Evolutionary conservation across 345 rosid species (phyloP), one percentile per base, ranked within the genome.

Genomic region (Rubroshorea leprosula): DNA sequence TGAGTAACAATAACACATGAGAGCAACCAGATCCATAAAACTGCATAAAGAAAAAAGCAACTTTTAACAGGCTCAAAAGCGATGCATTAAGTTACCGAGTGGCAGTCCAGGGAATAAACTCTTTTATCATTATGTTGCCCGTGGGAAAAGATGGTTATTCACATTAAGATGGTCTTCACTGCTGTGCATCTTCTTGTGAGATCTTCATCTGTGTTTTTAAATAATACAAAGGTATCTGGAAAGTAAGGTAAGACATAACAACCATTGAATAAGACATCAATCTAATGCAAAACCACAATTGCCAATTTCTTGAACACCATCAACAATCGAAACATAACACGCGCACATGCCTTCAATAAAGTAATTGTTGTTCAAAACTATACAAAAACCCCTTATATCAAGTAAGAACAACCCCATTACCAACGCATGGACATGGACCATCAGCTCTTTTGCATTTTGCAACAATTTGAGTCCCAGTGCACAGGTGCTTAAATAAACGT

Each of bases 271-370:
- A 44, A 60, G 48, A 21, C 24, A 57, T 58, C 62, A 46, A 24
- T 17, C 20, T 23, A 49, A 18, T 57, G 39, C 58, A n/a, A 57
- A 69, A 74, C 45, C 69, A 60, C 19, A 47, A 23, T 45, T 50
- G 51, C 55, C 60, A 9, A 38, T 65, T 55, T 51, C 57, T 57
- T 19, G 29, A 46, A 50, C 38, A 60, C 49, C 51, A n/a, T n/a
- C n/a, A 12, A 35, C 43, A 51, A 61, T 38, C 18, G 61, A 57
- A 53, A 51, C 35, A 62, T 63, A 53, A 59, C 60, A 69, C 64
- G 73, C 66, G 74, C 76, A 59, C 69, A 54, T 39, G 58, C 71
- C 76, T 78, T 68, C 81, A 77, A 66, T 63, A 41, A 51, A 66
- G 56, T 55, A 26, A 74, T 64, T 57, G 52, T 64, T 63, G 54